Evolutionary conservation across 768 basidiomycete genomes (phyloP).

Genomic region (Collybia mongolica): DNA sequence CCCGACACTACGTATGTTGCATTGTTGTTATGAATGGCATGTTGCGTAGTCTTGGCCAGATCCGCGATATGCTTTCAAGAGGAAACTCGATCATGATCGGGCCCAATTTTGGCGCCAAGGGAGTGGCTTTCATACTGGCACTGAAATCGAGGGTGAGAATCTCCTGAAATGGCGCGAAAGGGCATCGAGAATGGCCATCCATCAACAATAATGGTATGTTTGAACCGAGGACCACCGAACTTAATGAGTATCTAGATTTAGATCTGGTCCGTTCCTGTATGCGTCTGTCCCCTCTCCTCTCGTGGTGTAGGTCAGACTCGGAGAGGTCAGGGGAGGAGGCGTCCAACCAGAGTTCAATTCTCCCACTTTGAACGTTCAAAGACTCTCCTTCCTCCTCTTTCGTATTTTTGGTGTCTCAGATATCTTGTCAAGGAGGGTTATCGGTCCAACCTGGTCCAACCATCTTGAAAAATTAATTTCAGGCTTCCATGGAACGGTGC

Average conservation of each 20-base stretch:
- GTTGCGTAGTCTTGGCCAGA: constrained; percentile 5
- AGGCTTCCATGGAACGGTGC: no score
- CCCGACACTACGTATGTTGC: constrained; percentile 11
- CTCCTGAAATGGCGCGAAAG: constrained; percentile 11
- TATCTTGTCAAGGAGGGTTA: no score
- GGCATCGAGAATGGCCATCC: constrained; percentile 4
- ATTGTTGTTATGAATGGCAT: constrained; percentile 14
- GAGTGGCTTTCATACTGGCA: not conserved
- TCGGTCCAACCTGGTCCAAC: no score
- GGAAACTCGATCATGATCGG: constrained; percentile 18
- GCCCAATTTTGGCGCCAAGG: not conserved
- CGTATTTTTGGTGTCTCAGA: no score
- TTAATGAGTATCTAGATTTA: not conserved
- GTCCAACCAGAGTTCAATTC: no score
- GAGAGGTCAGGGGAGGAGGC: no score
- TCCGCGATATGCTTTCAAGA: constrained; percentile 11
- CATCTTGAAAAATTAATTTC: no score
- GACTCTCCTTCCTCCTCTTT: no score
- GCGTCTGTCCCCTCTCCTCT: no score
- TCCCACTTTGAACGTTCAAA: no score
- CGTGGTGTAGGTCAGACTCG: no score
- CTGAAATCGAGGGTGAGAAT: constrained; percentile 14
- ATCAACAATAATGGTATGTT: constrained; percentile 12
- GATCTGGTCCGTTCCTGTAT: not conserved
- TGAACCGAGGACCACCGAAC: constrained; percentile 3